Evolutionary conservation across 306 rosid genomes (phyloP), one percentile per base, ranked within the genome.

Genomic region (Glycine soja): DNA sequence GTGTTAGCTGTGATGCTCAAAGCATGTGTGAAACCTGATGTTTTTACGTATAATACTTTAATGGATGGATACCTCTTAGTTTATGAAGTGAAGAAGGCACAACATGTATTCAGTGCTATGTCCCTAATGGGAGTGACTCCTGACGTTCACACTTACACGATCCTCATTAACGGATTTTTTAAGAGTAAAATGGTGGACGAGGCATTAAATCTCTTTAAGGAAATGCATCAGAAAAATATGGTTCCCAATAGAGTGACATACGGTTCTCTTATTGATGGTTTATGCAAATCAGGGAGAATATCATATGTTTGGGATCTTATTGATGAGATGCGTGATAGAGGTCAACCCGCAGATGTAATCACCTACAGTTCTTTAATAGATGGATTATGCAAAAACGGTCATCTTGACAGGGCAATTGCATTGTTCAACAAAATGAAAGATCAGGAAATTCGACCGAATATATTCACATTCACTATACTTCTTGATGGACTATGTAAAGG

Each of bases 61-160:
- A 65, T 77, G 47, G 61, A 85, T 74, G 86, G 88, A 10, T 81
- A 80, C 9, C 64, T 36, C 53, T 19, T 64, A 19, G 50, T 50
- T 2, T 62, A 52, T 18, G 7, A 75, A 8, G n/a, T 76, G 13
- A 30, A 40, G 7, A 52, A 48, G 3, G 84, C 86, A 14, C 6
- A 7, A 24, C 10, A 72, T 36, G 16, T 70, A 9, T 67, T 79
- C 38, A 48, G 8, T 47, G 12, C 12, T 6, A 76, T 82, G 81
- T 13, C 2, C 1, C 10, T 5, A 4, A 47, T 10, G 8, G 77
- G 71, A 48, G 65, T 51, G 11, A 7, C 43, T 3, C 85, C 72
- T 11, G 1, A 57, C 32, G 56, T 67, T 11, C 0, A 2, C 0
- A 46, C 47, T 10, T 75, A 76, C 3, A 68, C 0, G 3, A 64